phyloP scores from a whole-genome alignment of 106 monocot species.

The Chionographis japonica region DNA sequence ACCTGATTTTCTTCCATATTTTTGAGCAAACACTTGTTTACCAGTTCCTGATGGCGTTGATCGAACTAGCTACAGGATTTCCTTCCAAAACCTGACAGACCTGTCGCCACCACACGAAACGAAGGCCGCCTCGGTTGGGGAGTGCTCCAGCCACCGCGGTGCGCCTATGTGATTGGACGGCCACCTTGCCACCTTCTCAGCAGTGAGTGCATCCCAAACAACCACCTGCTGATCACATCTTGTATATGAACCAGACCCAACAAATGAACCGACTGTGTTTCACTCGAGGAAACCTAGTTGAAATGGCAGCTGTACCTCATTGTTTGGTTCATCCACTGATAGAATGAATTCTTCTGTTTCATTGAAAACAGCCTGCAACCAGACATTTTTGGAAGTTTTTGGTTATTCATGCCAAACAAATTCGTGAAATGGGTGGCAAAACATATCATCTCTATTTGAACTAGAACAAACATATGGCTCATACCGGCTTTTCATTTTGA shows the following conservation, averaged over 20 bases:
- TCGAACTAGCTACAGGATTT: constrained; percentile 8
- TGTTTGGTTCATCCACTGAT: constrained; percentile 75
- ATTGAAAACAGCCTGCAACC: constrained; percentile 82
- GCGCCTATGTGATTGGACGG: constrained; percentile 74
- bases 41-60: no score
- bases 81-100: constrained; percentile 88
- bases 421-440: no score
- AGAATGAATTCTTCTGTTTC: constrained; percentile 86
- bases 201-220: constrained; percentile 84
- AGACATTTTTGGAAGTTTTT: neutral
- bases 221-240: constrained; percentile 48
- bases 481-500: no score
- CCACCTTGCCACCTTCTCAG: constrained; percentile 70
- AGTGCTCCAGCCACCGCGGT: constrained; percentile 86
- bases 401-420: no score
- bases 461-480: no score
- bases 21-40: no score
- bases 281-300: neutral
- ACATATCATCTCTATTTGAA: no score
- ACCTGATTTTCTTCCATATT: no score
- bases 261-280: neutral
- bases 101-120: constrained; percentile 78
- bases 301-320: constrained; percentile 53
- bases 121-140: constrained; percentile 67
- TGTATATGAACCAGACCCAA: neutral